A percentile compares a stretch with the other conserved stretches of the same genome.
Evolutionary conservation across 495 filamentous ascomycete species (phyloP).

Genomic region (Terfezia claveryi): DNA sequence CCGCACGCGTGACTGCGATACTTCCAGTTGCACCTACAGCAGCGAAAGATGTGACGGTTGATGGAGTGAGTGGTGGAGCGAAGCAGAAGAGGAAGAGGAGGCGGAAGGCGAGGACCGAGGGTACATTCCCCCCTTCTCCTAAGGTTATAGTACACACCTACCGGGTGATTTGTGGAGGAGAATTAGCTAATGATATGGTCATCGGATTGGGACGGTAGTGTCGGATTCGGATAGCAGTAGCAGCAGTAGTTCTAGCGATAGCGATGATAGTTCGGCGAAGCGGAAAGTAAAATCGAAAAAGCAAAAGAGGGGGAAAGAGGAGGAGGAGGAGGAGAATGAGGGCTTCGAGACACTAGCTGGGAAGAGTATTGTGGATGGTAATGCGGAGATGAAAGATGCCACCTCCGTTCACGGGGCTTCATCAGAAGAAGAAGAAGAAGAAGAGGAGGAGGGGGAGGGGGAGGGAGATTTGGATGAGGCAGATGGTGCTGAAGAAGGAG

Average conservation of each 20-base stretch:
- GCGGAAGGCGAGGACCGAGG: conserved; percentile 14
- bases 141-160: neutral
- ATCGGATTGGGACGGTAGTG: neutral
- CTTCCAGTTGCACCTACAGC: too few relatives aligned
- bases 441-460: too few relatives aligned
- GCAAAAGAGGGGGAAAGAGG: neutral
- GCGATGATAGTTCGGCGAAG: conserved; percentile 2
- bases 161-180: neutral
- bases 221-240: neutral
- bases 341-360: neutral
- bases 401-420: neutral
- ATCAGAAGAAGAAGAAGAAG: neutral
- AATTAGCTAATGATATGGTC: neutral
- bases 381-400: conserved; percentile 5
- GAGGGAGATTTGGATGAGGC: neutral
- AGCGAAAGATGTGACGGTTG: neutral
- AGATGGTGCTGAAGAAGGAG: too few relatives aligned
- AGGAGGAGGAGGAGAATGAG: neutral
- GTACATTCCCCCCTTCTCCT: neutral
- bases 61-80: conserved; percentile 5
- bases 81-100: conserved; percentile 12
- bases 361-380: neutral
- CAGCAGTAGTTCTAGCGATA: conserved; percentile 7
- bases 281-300: conserved; percentile 1
- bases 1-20: too few relatives aligned